These are phyloP conservation scores for Annulohypoxylon bovei DNA, from an alignment of 495 filamentous ascomycete species.

Conservation along the genomic window DNA sequence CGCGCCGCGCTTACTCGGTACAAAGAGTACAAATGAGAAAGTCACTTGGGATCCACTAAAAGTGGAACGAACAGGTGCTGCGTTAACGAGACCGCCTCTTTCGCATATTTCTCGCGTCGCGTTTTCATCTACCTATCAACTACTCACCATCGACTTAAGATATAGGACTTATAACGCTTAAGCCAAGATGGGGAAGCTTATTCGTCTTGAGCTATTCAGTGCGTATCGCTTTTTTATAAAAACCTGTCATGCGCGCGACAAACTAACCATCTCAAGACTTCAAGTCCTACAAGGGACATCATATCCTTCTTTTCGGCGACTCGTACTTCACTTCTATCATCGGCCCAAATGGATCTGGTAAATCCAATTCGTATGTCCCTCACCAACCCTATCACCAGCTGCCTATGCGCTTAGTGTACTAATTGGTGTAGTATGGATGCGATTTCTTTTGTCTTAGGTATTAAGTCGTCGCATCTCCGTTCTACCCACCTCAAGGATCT, in stretches of 20 bases:
- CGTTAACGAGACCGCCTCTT: too few species aligned
- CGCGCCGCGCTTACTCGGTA: too few species aligned
- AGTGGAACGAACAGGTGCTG: too few species aligned
- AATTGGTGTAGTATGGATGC: constrained; percentile 84
- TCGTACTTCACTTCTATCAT: constrained; percentile 99
- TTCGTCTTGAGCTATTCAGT: constrained; percentile 95
- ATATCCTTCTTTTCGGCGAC: constrained; percentile 93
- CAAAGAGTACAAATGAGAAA: too few species aligned
- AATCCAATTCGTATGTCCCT: constrained; percentile 92
- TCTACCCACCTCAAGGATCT: constrained; percentile 95
- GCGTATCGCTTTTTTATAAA: constrained; percentile 49
- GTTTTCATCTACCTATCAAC: constrained; percentile 15
- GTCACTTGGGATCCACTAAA: too few species aligned
- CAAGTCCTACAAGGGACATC: constrained; percentile 98
- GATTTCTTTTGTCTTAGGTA: constrained; percentile 98
- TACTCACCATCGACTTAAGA: neutral
- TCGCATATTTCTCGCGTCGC: constrained; percentile 42
- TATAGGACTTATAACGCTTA: constrained; percentile 1
- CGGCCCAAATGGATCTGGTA: constrained; percentile 98
- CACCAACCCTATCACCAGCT: neutral
- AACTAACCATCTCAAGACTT: constrained; percentile 73
- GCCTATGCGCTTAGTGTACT: constrained; percentile 8
- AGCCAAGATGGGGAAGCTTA: constrained; percentile 79
- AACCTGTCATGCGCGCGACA: constrained; percentile 12
- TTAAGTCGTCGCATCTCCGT: constrained; percentile 96